These are phyloP conservation scores for Astraeus odoratus DNA, from an alignment of 768 basidiomycete genomes.

Conservation along the genomic window DNA sequence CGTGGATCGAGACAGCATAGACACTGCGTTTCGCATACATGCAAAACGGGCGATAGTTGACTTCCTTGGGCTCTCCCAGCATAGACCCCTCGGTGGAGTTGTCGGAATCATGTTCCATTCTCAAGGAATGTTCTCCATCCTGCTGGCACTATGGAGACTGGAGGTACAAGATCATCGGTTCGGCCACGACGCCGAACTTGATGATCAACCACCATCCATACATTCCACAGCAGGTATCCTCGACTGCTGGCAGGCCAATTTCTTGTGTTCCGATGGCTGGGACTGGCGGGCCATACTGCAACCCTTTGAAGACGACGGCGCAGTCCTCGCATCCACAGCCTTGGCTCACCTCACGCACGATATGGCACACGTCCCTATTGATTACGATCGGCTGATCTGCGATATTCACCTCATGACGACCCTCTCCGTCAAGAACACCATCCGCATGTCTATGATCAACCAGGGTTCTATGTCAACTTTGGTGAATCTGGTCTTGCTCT, in stretches of 20 bases:
- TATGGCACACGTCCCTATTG: conserved; percentile 12
- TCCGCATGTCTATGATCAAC: conserved; percentile 18
- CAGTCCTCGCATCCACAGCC: conserved; percentile 16
- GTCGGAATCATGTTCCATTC: conserved; percentile 14
- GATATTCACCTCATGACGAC: conserved; percentile 23
- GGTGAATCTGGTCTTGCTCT: conserved; percentile 9
- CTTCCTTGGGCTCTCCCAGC: conserved; percentile 17
- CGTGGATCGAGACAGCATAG: conserved; percentile 14
- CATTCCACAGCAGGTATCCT: conserved; percentile 11
- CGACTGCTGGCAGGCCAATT: conserved; percentile 23
- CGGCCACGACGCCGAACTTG: background rate
- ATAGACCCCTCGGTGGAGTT: conserved; percentile 10
- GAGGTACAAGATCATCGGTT: conserved; percentile 18
- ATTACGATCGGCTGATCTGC: conserved; percentile 24
- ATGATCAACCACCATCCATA: conserved; percentile 2
- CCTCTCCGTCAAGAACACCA: conserved; percentile 19
- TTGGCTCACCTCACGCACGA: conserved; percentile 21
- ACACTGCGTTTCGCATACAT: conserved; percentile 15
- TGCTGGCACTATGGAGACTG: conserved; percentile 24
- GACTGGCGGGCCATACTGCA: conserved; percentile 20
- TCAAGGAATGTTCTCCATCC: conserved; percentile 11
- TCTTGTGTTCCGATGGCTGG: conserved; percentile 19
- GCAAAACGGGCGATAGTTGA: conserved; percentile 13
- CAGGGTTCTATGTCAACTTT: conserved; percentile 16
- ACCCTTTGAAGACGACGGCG: conserved; percentile 15